Base-by-base conservation (phyloP, 2,329 filamentous ascomycete species). In the Xylariaceae sp. region DNA sequence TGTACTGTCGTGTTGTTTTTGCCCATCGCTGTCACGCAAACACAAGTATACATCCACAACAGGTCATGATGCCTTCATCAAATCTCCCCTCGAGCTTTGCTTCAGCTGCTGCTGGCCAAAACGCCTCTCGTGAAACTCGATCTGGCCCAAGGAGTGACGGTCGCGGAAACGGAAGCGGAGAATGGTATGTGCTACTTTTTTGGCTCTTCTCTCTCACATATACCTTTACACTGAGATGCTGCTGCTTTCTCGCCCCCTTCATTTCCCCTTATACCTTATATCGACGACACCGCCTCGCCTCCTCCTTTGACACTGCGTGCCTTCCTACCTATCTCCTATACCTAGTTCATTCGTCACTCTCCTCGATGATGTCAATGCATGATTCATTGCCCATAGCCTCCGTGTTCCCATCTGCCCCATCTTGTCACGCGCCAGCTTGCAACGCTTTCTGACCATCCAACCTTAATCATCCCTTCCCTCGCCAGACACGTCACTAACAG, bases 1-100 rank as follows among this genome's bases (percentile, higher is more conserved):
- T n/a, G n/a, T n/a, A n/a, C n/a, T n/a, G n/a, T n/a, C n/a, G n/a
- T n/a, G n/a, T n/a, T n/a, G n/a, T n/a, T n/a, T n/a, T n/a, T n/a
- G n/a, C n/a, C n/a, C n/a, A n/a, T n/a, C n/a, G n/a, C n/a, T n/a
- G n/a, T n/a, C n/a, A n/a, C n/a, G n/a, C n/a, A n/a, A n/a, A n/a
- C n/a, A n/a, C n/a, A n/a, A n/a, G n/a, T n/a, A n/a, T n/a, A n/a
- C n/a, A n/a, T n/a, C 27, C 27, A 12, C 32, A 32, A 29, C 16
- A 12, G 40, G 22, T 42, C 48, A 68, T 53, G 49, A 76, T 89
- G 85, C 80, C 85, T 72, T 81, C 27, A 16, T 32, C 83, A 66
- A 83, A 86, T 72, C 79, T 89, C 67, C 83, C 85, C 61, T 88
- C 86, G 59, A 90, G 85, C 76, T 91, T 91, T 71, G 86, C 86